These are phyloP conservation scores for Pseudonitzschia delicatissima DNA, from an alignment of 108 stramenopile species.

Conservation along the genomic window DNA sequence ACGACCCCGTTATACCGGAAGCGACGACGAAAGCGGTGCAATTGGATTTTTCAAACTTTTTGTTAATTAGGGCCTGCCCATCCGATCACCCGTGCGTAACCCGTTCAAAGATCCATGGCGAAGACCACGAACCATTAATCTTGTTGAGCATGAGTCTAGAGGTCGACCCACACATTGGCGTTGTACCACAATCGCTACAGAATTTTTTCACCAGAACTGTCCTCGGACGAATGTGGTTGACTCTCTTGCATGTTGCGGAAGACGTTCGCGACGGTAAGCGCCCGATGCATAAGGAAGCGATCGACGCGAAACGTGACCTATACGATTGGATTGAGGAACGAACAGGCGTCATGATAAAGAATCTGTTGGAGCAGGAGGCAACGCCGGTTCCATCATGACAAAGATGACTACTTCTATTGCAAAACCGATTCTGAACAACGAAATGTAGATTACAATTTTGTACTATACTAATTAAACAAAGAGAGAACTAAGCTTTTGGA, in stretches of 20 bases:
- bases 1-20: conserved; percentile 33
- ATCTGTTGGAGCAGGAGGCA: conserved; percentile 14
- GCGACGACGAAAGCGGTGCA: conserved; percentile 33
- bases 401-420: no score
- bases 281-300: conserved; percentile 50
- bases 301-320: conserved; percentile 47
- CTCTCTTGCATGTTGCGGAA: conserved; percentile 59
- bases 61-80: conserved; percentile 66
- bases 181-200: conserved; percentile 52
- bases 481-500: no score
- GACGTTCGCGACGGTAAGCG: conserved; percentile 61
- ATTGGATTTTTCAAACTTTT: conserved; percentile 45
- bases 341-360: conserved; percentile 39
- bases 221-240: conserved; percentile 57
- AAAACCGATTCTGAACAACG: no score
- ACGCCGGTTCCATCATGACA: no score
- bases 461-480: no score
- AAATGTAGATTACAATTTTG: no score
- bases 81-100: conserved; percentile 48
- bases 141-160: conserved; percentile 43
- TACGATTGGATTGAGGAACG: conserved; percentile 72
- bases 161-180: conserved; percentile 40
- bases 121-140: conserved; percentile 41
- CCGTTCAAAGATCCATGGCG: conserved; percentile 10
- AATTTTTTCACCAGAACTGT: conserved; percentile 63